These are phyloP conservation scores for Talaromyces funiculosus DNA, from an alignment of 2,329 filamentous ascomycete genomes.

Conservation along the genomic window DNA sequence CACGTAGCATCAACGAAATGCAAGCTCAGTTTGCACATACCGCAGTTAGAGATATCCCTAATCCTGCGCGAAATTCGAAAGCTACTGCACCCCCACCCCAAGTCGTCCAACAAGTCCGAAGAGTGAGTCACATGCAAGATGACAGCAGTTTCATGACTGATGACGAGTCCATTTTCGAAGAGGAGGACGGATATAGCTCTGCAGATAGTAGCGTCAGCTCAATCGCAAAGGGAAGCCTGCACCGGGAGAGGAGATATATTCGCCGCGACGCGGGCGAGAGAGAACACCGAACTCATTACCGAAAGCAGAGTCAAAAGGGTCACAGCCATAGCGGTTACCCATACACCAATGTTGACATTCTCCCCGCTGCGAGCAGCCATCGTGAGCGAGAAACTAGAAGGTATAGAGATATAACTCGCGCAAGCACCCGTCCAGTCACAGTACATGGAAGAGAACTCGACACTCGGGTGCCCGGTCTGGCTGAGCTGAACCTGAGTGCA, in stretches of 20 bases:
- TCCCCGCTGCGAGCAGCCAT: slow-evolving; percentile 20
- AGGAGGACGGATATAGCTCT: slow-evolving; percentile 22
- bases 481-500: neutral
- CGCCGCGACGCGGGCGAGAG: slow-evolving; percentile 17
- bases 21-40: neutral
- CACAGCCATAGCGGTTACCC: slow-evolving; percentile 13
- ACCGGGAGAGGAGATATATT: slow-evolving; percentile 18
- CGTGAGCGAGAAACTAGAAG: neutral
- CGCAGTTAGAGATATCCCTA: neutral
- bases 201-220: slow-evolving; percentile 21
- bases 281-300: slow-evolving; percentile 24
- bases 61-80: neutral
- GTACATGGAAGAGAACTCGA: neutral
- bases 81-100: neutral
- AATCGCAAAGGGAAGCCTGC: slow-evolving; percentile 20
- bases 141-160: slow-evolving; percentile 26
- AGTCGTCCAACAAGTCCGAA: slow-evolving; percentile 5
- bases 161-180: slow-evolving; percentile 25
- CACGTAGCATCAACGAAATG: neutral
- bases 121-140: slow-evolving; percentile 16
- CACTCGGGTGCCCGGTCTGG: neutral
- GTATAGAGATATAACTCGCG: neutral
- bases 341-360: slow-evolving; percentile 20
- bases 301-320: slow-evolving; percentile 18
- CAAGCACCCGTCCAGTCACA: neutral